Evolutionary conservation across 2,329 filamentous ascomycete species (phyloP).

Genomic region (Colletotrichum scovillei): DNA sequence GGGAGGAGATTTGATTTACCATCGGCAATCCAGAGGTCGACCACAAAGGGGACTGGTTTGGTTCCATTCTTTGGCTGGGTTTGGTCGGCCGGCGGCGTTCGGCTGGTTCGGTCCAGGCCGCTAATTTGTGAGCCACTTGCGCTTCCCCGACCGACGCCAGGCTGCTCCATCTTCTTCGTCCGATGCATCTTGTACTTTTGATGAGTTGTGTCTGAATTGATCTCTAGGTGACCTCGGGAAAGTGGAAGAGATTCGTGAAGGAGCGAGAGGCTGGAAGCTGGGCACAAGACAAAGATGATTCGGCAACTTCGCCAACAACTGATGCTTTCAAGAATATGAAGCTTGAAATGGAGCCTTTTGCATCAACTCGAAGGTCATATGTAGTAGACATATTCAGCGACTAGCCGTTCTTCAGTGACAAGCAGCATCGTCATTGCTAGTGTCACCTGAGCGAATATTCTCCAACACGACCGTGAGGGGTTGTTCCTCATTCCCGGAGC

Average conservation of each 20-base stretch:
- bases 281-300: neutral
- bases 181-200: neutral
- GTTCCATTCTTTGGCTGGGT: neutral
- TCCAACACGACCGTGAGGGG: neutral
- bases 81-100: neutral
- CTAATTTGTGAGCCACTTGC: constrained; percentile 1
- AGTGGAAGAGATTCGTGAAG: neutral
- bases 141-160: neutral
- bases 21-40: neutral
- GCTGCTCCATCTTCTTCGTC: neutral
- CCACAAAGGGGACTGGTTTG: neutral
- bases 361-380: neutral
- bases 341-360: neutral
- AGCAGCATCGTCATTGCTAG: constrained; percentile 5
- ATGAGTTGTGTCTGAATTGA: neutral
- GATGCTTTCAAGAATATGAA: neutral
- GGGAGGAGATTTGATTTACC: neutral
- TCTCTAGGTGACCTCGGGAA: neutral
- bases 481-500: neutral
- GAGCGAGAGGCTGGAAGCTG: neutral
- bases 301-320: neutral
- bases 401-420: neutral
- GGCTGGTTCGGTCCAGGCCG: constrained; percentile 7
- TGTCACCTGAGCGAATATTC: neutral
- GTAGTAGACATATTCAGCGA: neutral